Evolutionary conservation across 306 rosid genomes (phyloP).

Genomic region (Vicia sativa): DNA sequence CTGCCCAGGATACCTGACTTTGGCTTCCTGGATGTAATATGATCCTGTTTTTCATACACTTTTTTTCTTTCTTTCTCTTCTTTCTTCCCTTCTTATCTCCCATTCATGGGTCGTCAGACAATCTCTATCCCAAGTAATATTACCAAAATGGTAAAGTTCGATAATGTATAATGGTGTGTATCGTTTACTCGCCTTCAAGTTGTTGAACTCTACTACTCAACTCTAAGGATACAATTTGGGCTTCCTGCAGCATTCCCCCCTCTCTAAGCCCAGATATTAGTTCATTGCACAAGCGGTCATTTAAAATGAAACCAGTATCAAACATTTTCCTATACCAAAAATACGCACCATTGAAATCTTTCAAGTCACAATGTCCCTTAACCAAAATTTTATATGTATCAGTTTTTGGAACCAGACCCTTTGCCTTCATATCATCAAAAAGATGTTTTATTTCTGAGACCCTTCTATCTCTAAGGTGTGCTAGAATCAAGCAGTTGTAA

Average conservation of each 20-base stretch:
- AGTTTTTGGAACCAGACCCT: constrained; percentile 64
- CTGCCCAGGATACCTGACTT: neutral
- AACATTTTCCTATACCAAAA: constrained; percentile 74
- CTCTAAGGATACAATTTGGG: constrained; percentile 59
- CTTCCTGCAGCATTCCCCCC: constrained; percentile 67
- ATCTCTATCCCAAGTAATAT: neutral
- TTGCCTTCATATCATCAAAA: constrained; percentile 71
- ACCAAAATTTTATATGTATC: constrained; percentile 75
- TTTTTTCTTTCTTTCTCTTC: neutral
- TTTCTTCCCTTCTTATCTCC: neutral
- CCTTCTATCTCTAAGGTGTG: constrained; percentile 54
- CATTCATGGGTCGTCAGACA: neutral
- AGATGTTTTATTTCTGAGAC: constrained; percentile 54
- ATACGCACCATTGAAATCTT: constrained; percentile 70
- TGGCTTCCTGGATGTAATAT: neutral
- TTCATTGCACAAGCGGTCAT: constrained; percentile 41
- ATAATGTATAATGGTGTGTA: constrained; percentile 6
- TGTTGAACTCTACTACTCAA: constrained; percentile 49
- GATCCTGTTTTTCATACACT: neutral
- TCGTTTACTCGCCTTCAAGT: constrained; percentile 20
- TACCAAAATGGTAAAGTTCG: neutral
- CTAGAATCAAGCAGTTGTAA: constrained; percentile 80
- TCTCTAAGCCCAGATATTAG: constrained; percentile 66
- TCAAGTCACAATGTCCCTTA: constrained; percentile 65
- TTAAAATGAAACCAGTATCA: constrained; percentile 50